Evolutionary conservation across 179 eudicot genomes (phyloP).

Genomic region (Patellifolia procumbens): DNA sequence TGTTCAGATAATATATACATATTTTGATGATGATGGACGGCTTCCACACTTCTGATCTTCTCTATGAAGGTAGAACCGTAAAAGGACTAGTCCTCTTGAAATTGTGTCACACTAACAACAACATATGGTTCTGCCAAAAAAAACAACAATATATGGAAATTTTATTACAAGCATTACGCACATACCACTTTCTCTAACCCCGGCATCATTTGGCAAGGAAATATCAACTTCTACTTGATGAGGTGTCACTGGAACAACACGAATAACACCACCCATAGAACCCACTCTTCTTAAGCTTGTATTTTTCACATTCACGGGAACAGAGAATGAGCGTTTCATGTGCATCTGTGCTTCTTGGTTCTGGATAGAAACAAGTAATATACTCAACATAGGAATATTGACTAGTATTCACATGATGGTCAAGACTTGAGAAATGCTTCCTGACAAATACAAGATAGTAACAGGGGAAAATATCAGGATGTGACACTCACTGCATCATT

Average conservation of each 20-base stretch:
- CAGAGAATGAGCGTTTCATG: slow-evolving; percentile 42
- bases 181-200: slow-evolving; percentile 34
- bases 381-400: not conserved
- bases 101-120: not conserved
- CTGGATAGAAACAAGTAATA: slow-evolving; percentile 19
- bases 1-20: too few relatives aligned
- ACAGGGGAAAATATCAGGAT: slow-evolving; percentile 6
- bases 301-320: slow-evolving; percentile 39
- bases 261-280: slow-evolving; percentile 36
- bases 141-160: too few relatives aligned
- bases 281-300: slow-evolving; percentile 37
- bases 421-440: not conserved
- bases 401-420: not conserved
- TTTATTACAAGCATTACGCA: not conserved
- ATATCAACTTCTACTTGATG: slow-evolving; percentile 19
- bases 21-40: too few relatives aligned
- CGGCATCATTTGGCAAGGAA: slow-evolving; percentile 14
- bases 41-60: not conserved
- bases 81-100: not conserved
- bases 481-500: slow-evolving; percentile 27
- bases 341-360: slow-evolving; percentile 32
- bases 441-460: slow-evolving; percentile 6
- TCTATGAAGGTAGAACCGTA: not conserved
- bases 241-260: slow-evolving; percentile 37
- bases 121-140: too few relatives aligned